phyloP scores from a whole-genome alignment of 306 rosid species.

The Vigna hirtella region DNA sequence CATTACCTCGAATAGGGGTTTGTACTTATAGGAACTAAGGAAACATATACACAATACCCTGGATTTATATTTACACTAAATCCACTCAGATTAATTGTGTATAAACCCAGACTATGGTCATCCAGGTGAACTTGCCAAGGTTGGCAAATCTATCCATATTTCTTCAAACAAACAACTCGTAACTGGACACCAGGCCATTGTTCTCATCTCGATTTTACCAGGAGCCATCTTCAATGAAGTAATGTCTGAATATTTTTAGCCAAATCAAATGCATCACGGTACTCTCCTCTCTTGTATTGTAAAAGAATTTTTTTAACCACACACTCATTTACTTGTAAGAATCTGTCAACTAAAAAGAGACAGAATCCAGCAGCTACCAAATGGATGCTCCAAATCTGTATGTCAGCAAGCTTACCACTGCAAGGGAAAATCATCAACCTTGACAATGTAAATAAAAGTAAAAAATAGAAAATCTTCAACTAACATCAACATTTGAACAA shows the following conservation, averaged over 20 bases:
- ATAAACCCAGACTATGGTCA: constrained; percentile 45
- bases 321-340: constrained; percentile 50
- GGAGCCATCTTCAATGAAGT: constrained; percentile 48
- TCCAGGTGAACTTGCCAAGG: constrained; percentile 46
- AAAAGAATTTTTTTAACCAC: constrained; percentile 47
- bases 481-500: constrained; percentile 29
- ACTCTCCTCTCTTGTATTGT: constrained; percentile 44
- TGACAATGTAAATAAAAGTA: constrained; percentile 34
- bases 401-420: constrained; percentile 60
- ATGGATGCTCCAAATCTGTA: constrained; percentile 58
- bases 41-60: constrained; percentile 43
- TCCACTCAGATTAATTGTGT: constrained; percentile 38
- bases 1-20: constrained; percentile 38
- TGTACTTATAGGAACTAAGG: constrained; percentile 38
- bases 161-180: constrained; percentile 47
- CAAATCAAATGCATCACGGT: constrained; percentile 50
- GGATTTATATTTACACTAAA: constrained; percentile 56
- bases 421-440: constrained; percentile 54
- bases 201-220: constrained; percentile 35
- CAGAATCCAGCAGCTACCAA: constrained; percentile 60
- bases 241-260: constrained; percentile 47
- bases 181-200: constrained; percentile 38
- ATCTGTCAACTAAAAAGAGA: constrained; percentile 60
- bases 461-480: constrained; percentile 4
- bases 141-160: constrained; percentile 43